These are phyloP conservation scores for Warburgia ugandensis DNA, from an alignment of 164 flowering plant genomes.

Conservation along the genomic window DNA sequence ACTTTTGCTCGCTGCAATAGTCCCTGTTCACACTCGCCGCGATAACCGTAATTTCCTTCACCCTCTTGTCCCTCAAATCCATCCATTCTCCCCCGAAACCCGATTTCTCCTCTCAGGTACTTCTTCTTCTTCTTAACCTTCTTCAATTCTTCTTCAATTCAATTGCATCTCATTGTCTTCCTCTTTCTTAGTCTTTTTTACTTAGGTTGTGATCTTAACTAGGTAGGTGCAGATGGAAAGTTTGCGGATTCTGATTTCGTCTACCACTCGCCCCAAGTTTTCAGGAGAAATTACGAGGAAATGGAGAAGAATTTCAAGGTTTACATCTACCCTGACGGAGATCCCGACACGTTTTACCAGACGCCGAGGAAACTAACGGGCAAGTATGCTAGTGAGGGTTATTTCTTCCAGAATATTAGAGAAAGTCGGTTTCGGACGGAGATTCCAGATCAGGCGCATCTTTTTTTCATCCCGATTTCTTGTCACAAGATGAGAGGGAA, in stretches of 20 bases:
- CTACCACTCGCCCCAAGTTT: conserved; percentile 62
- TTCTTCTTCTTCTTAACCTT: conserved; percentile 12
- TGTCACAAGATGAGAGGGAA: conserved; percentile 98
- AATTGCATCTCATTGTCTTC: not conserved
- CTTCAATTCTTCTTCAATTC: not conserved
- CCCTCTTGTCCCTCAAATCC: conserved; percentile 52
- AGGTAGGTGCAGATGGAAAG: conserved; percentile 20
- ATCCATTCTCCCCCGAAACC: conserved; percentile 37
- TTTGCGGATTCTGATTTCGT: conserved; percentile 12
- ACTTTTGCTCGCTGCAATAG: conserved; percentile 40
- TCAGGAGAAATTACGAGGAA: conserved; percentile 50
- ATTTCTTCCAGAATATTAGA: conserved; percentile 89
- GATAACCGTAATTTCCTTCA: conserved; percentile 54
- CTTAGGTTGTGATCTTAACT: conserved; percentile 18
- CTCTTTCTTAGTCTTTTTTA: conserved; percentile 8
- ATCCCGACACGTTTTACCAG: conserved; percentile 82
- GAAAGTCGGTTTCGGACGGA: conserved; percentile 71
- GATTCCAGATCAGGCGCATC: conserved; percentile 77
- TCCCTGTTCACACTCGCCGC: conserved; percentile 54
- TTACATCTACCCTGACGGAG: conserved; percentile 87
- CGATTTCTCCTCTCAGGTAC: not conserved
- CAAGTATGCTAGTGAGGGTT: conserved; percentile 95
- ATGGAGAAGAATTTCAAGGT: conserved; percentile 89
- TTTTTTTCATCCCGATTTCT: conserved; percentile 92
- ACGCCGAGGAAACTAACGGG: conserved; percentile 96